Base-by-base conservation (phyloP, 2,329 filamentous ascomycete species). In the Penicillium sp. region DNA sequence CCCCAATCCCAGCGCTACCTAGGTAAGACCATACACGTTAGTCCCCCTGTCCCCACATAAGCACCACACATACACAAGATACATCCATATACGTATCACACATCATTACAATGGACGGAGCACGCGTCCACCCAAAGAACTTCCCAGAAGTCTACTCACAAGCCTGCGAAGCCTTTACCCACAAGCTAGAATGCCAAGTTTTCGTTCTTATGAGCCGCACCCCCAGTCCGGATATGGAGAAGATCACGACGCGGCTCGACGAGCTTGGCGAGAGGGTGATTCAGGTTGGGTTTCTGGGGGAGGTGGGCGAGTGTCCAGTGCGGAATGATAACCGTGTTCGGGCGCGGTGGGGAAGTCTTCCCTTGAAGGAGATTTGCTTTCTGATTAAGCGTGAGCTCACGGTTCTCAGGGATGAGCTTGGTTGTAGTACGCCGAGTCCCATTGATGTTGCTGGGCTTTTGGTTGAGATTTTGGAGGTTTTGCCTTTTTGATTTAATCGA, bases 311-410 rank as follows among this genome's bases (percentile, higher is more conserved):
- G 7, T 16, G 35, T 2, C n/a, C 11, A 10, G 2, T 47, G 7
- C 18, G 50, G 11, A 29, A 35, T 47, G n/a, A 34, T 35, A 18
- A 32, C 9, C 14, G 11, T 16, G 43, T 48, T 11, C 18, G 27
- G 8, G 16, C 13, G 13, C 26, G 27, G 9, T 53, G 29, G 35
- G 36, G 44, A 1, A n/a, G 18, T 3, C 18, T 32, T 13, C 7
- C 29, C 16, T 19, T 53, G 27, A 30, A 47, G 50, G 50, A 53
- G 23, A 48, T 53, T 29, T 47, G 50, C 16, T 41, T 39, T n/a
- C 5, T 29, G 27, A 47, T 53, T 16, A 47, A 39, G 35, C 18
- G 19, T 16, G 42, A 52, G n/a, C 8, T 52, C 14, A 5, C 11
- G 2, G 18, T 39, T 13, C 9, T 52, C 3, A 34, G 19, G n/a